Evolutionary conservation across 495 filamentous ascomycete genomes (phyloP).

Genomic region (Aspergillus kassunensis): DNA sequence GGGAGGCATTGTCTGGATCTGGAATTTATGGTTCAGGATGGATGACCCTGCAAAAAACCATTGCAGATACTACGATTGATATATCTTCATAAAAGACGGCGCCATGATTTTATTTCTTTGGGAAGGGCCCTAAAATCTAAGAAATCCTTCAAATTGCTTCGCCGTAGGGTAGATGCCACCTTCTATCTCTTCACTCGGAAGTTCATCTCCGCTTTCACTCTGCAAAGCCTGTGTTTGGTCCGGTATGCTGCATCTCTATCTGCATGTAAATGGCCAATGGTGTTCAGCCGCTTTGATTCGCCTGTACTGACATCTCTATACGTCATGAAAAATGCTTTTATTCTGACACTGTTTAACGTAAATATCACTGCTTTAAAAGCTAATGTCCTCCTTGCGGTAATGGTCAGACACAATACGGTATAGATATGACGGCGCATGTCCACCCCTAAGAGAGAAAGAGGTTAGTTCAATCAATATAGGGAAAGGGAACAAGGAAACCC

Average conservation of each 20-base stretch:
- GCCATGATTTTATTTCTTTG: slow-evolving; percentile 38
- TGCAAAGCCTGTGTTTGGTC: no score
- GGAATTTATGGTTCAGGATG: slow-evolving; percentile 31
- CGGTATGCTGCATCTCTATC: not conserved
- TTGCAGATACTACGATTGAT: slow-evolving; percentile 40
- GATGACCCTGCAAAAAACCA: slow-evolving; percentile 25
- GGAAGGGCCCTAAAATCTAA: slow-evolving; percentile 24
- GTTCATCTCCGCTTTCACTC: no score
- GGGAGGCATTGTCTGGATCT: slow-evolving; percentile 38
- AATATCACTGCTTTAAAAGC: slow-evolving; percentile 39
- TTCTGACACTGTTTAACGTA: slow-evolving; percentile 7
- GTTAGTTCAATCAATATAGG: not conserved
- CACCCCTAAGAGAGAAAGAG: slow-evolving; percentile 54
- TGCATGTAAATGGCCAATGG: no score
- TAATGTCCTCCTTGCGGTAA: slow-evolving; percentile 78
- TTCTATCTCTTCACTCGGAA: no score
- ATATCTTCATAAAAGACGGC: slow-evolving; percentile 46
- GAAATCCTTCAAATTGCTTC: slow-evolving; percentile 17
- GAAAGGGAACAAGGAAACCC: slow-evolving; percentile 45
- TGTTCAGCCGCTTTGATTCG: no score
- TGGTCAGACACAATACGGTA: slow-evolving; percentile 80
- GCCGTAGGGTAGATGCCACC: not conserved
- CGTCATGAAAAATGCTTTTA: not conserved
- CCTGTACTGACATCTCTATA: no score
- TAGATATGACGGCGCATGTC: slow-evolving; percentile 75